A percentile compares a stretch with the other conserved stretches of the same genome.
Evolutionary conservation across 2,329 filamentous ascomycete species (phyloP).

Genomic region (Aureobasidium sp.): DNA sequence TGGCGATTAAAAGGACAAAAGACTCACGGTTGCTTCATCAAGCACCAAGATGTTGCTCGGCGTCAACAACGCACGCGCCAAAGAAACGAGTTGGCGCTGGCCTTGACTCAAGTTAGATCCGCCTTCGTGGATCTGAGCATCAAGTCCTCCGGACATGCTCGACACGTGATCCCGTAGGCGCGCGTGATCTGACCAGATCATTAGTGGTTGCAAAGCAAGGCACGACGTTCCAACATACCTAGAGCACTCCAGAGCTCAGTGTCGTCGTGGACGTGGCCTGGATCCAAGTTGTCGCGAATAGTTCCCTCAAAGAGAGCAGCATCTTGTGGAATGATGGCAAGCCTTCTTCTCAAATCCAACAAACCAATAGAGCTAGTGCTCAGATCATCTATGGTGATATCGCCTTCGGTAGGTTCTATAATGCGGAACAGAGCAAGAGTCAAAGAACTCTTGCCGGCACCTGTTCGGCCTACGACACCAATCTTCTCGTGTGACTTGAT

Average conservation of each 20-base stretch:
- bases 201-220: constrained; percentile 19
- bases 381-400: constrained; percentile 80
- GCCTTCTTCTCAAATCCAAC: constrained; percentile 73
- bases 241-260: constrained; percentile 95
- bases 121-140: constrained; percentile 87
- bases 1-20: constrained; percentile 39
- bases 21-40: constrained; percentile 83
- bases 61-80: constrained; percentile 86
- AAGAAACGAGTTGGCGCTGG: constrained; percentile 85
- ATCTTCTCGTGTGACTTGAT: constrained; percentile 98
- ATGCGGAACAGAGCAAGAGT: constrained; percentile 91
- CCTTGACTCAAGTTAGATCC: constrained; percentile 94
- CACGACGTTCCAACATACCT: constrained; percentile 47
- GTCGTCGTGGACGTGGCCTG: constrained; percentile 89
- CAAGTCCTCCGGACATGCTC: constrained; percentile 79
- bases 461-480: constrained; percentile 90
- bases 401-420: constrained; percentile 75
- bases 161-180: constrained; percentile 84
- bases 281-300: constrained; percentile 90
- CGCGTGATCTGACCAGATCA: constrained; percentile 61
- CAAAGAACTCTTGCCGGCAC: constrained; percentile 89
- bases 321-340: constrained; percentile 97
- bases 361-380: constrained; percentile 87
- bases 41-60: constrained; percentile 95
- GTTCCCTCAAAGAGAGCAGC: constrained; percentile 91